Evolutionary conservation across 495 filamentous ascomycete species (phyloP), one percentile per base, ranked within the genome.

Genomic region (Trichoderma virens): DNA sequence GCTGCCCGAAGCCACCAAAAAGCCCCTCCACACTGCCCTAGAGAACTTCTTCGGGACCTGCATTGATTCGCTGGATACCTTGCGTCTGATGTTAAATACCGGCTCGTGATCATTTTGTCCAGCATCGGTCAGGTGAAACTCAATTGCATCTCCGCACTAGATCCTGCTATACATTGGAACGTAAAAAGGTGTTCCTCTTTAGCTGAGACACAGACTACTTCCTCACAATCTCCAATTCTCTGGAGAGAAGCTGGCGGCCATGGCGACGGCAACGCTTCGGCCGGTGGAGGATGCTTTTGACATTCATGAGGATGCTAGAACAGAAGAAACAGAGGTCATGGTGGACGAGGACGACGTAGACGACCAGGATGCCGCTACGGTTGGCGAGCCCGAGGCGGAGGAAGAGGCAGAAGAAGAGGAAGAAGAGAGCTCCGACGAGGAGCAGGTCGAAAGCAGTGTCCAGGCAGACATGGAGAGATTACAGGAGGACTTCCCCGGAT

Each of bases 401-500:
- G 70, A 78, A 39, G 69, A 77, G n/a, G 71, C 74, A 5, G 76
- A 77, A 6, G 73, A 74, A 20, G 79, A 78, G n/a, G 74, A 83
- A 43, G 81, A 82, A 3, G 79, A 80, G 7, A 76, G 75, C 38
- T 81, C 81, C 0, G 85, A 86, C 2, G 85, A 88, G 23, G 84
- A 89, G 65, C 80, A 84, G 41, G 79, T 94, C 30, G 90, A 96
- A 70, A 78, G 86, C 30, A 80, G 78, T 4, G 88, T 96, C 45
- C 83, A 80, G 54, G 86, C 92, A 41, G 94, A 99, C 71, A 98
- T 99, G 86, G 83, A 81, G 32, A 89, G 83, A 65, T 85, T 99
- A 45, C 86, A 95, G 67, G 78, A 88, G 13, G 88, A 83, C 28
- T 97, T 98, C 69, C 84, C 85, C 30, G 88, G 88, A n/a, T 93